Percentiles rank a stretch among this genome's conserved stretches.
phyloP scores from a whole-genome alignment of 345 rosid genomes.

The Excoecaria cochinchinensis region DNA sequence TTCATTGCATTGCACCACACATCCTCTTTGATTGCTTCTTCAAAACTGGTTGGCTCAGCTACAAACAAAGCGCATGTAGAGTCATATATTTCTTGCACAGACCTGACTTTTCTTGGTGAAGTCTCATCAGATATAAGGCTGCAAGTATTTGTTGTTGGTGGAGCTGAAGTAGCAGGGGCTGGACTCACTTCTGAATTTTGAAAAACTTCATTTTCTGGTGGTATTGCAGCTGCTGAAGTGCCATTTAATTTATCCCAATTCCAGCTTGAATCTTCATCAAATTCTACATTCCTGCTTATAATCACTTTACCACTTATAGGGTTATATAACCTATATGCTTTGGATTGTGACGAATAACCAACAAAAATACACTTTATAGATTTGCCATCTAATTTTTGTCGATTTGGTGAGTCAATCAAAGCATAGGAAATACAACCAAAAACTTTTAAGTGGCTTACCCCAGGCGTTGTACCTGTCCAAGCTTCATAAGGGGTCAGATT shows the following conservation, averaged over 20 bases:
- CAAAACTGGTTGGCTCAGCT: not conserved
- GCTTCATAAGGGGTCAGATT: no score
- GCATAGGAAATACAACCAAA: not conserved
- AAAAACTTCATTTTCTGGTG: not conserved
- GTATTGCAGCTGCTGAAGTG: not conserved
- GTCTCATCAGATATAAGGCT: not conserved
- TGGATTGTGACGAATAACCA: not conserved
- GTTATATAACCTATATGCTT: not conserved
- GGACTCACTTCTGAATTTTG: not conserved
- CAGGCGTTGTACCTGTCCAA: not conserved
- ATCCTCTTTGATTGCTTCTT: not conserved
- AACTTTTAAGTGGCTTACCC: not conserved
- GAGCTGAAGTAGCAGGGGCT: not conserved
- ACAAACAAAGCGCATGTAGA: not conserved
- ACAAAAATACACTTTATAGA: not conserved
- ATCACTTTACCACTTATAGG: not conserved
- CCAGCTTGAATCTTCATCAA: not conserved
- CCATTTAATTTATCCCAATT: not conserved
- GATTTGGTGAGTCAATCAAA: not conserved
- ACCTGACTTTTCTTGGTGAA: not conserved
- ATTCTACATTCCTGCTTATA: not conserved
- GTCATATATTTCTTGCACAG: not conserved
- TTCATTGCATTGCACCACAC: not conserved
- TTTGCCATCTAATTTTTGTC: no score
- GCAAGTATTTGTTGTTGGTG: not conserved